phyloP scores from a whole-genome alignment of 2,329 filamentous ascomycete genomes.

The Penicillium griseofulvum region DNA sequence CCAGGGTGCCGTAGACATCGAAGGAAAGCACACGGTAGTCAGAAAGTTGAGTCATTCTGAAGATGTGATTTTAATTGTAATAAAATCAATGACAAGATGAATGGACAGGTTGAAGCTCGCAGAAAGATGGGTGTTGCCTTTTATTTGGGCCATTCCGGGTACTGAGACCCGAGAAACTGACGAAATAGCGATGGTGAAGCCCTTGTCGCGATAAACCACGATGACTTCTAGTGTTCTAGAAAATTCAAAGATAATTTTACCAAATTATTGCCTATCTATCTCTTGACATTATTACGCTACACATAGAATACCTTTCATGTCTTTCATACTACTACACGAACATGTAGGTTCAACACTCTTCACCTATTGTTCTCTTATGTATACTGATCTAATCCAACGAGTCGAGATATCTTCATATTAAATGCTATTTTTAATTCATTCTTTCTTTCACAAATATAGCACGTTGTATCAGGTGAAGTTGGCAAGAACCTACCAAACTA shows the following conservation, averaged over 20 bases:
- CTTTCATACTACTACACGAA: no score
- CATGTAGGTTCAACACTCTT: no score
- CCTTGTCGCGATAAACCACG: no score
- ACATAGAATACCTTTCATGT: no score
- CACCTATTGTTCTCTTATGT: no score
- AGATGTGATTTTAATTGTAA: neutral
- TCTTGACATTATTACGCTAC: no score
- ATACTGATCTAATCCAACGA: no score
- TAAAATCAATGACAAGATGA: neutral
- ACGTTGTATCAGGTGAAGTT: neutral
- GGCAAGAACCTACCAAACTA: neutral
- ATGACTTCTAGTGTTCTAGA: neutral
- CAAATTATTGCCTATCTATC: neutral
- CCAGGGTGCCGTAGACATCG: conserved; percentile 74
- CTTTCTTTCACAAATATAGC: no score
- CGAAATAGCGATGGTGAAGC: no score
- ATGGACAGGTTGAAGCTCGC: neutral
- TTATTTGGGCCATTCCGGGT: neutral
- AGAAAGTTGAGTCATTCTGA: conserved; percentile 20
- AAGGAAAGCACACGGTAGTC: conserved; percentile 60
- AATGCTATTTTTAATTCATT: no score
- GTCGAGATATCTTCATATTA: no score
- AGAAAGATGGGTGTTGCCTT: neutral
- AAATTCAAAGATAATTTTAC: neutral
- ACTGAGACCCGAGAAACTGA: neutral